Base-by-base conservation (phyloP, 768 basidiomycete genomes). In the Termitomyces sp. region DNA sequence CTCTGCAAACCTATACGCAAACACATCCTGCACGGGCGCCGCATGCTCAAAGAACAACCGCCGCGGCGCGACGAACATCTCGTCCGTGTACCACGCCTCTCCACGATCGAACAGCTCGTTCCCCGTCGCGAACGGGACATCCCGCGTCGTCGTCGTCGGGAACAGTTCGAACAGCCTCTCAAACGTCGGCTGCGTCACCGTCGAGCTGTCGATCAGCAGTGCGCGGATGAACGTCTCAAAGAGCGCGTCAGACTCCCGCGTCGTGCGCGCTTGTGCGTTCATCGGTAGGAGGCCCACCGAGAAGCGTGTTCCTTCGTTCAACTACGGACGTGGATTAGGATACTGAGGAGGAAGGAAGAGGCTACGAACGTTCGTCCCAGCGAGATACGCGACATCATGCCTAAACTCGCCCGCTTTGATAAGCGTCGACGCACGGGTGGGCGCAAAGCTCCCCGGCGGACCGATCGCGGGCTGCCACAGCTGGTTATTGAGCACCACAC, bases 381-480 rank as follows among this genome's bases (percentile, higher is more conserved):
- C 79, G 0, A 86, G 63, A 58, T 77, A 80, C 10, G 84, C 82
- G 2, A 86, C 65, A 50, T 51, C 49, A 46, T 77, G 82, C 14
- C 79, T 62, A 63, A 83, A 85, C 32, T 81, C 71, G 5, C 81
- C 81, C 7, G 74, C 68, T 0, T 70, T 64, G 29, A 84, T 77
- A 37, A 70, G 72, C 5, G 65, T 55, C 3, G 83, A 84, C 3
- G 81, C 78, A 31, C 77, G 65, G 51, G 72, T 74, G 0, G 79
- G 65, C 14, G 79, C 65, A 49, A 84, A 71, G 63, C 80, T 84
- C 3, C 80, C 81, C 0, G 68, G 53, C 1, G 79, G 79, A 1
- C 83, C 83, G 8, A 83, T 74, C 0, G 81, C 57, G 0, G 84
- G 83, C 61, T 85, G 73, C 84, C 84, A 85, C 4, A 84, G 68